Base-by-base conservation (phyloP, 106 monocot species). In the Iris macrosiphon region DNA sequence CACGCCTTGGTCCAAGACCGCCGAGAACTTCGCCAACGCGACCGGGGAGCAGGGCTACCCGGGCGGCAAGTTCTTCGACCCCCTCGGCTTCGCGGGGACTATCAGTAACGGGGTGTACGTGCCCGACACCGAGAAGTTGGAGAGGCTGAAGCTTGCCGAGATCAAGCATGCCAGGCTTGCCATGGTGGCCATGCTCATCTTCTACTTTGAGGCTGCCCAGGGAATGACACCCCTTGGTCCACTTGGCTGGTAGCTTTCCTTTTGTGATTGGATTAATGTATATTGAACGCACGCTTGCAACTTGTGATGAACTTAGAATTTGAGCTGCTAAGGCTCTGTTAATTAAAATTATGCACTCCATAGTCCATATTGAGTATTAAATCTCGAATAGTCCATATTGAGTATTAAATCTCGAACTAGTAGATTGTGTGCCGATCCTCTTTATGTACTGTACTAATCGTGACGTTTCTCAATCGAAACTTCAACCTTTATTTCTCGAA, bases 41-140 rank as follows among this genome's bases (percentile, higher is more conserved):
- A 96, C 95, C 2, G 95, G 95, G 32, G 89, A 96, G 1, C 95
- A 96, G 60, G 89, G 95, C 0, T 96, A 96, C 52, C 95, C 95
- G 3, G 95, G 95, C 4, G 95, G 95, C 34, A 96, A 89, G 49
- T 96, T 96, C 74, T 96, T 96, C 60, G 95, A 96, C 67, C 95
- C 95, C 0, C 67, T 96, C 9, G 27, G 63, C 45, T 9, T 96
- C 8, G 95, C 76, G 1, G 95, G 89, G n/a, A 80, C 85, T 1
- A 10, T 89, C 28, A 39, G 69, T 22, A 19, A 83, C 11, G 95
- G 95, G 3, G 85, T 67, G 4, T 96, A 96, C 61, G 40, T 86
- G 6, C 79, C 89, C 0, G 82, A 94, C 43, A 47, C 7, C 7
- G 94, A 88, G 63, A 94, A 94, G 79, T 69, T 94, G 40, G 94